Conservation (phyloP, 345 rosid species). For the Citrus hindsii region DNA sequence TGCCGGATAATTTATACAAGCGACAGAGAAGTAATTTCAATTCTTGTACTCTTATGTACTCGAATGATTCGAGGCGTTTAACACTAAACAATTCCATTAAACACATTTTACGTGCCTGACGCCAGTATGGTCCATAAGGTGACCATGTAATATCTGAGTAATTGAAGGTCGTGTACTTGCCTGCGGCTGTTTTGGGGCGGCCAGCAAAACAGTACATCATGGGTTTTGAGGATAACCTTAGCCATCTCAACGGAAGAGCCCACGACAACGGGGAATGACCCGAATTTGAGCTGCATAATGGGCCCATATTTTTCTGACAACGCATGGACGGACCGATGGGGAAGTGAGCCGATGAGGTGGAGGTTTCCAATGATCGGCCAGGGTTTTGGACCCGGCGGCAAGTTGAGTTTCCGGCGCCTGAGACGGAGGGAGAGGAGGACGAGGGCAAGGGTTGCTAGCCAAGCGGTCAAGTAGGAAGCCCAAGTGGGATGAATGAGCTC, state of each 20-base stretch:
- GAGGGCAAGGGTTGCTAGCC: slow-evolving; percentile 34
- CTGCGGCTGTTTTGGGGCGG: slow-evolving; percentile 52
- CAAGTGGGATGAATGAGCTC: slow-evolving; percentile 17
- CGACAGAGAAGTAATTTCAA: slow-evolving; percentile 19
- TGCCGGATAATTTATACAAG: slow-evolving; percentile 19
- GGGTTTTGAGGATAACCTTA: slow-evolving; percentile 43
- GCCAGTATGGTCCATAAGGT: slow-evolving; percentile 64
- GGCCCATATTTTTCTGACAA: slow-evolving; percentile 58
- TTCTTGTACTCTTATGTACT: slow-evolving; percentile 57
- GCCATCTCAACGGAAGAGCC: slow-evolving; percentile 19
- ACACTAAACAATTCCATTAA: slow-evolving; percentile 55
- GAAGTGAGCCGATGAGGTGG: slow-evolving; percentile 55
- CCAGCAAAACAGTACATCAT: slow-evolving; percentile 41
- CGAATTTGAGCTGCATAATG: slow-evolving; percentile 34
- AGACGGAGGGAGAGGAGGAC: slow-evolving; percentile 31
- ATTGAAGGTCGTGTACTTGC: slow-evolving; percentile 62
- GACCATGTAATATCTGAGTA: slow-evolving; percentile 65
- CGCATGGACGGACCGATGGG: slow-evolving; percentile 55
- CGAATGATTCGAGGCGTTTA: slow-evolving; percentile 52
- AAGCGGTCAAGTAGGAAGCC: slow-evolving; percentile 15
- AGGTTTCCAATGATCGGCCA: slow-evolving; percentile 76
- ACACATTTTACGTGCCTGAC: slow-evolving; percentile 65
- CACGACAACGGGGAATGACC: no score
- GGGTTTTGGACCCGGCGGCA: slow-evolving; percentile 56
- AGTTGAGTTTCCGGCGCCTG: slow-evolving; percentile 35